phyloP scores from a whole-genome alignment of 2,329 filamentous ascomycete genomes.

The Neofusicoccum parvum region DNA sequence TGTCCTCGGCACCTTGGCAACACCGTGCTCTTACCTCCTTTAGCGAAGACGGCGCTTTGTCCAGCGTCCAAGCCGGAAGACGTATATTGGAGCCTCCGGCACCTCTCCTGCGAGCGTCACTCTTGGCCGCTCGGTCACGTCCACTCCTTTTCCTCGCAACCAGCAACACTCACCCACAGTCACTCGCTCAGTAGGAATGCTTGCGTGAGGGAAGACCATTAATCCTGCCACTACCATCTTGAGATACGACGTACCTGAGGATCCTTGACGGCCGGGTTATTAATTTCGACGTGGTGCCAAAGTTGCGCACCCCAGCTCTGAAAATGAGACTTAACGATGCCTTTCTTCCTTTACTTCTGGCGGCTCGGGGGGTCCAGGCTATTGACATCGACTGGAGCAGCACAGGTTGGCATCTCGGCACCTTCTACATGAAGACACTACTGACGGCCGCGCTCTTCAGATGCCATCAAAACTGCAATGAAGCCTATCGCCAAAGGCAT shows the following conservation, averaged over 20 bases:
- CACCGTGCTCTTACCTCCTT: conserved; percentile 18
- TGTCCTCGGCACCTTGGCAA: conserved; percentile 14
- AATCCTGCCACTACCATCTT: not conserved
- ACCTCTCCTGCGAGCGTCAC: not conserved
- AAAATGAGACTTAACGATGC: not conserved
- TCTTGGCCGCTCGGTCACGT: not conserved
- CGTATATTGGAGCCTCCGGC: conserved; percentile 5
- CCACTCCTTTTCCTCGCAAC: not conserved
- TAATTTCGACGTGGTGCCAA: too few relatives aligned
- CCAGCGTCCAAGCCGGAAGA: not conserved
- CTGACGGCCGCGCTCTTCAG: conserved; percentile 39
- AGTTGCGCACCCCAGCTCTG: not conserved
- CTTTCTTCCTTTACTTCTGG: not conserved
- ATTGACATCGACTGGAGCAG: conserved; percentile 8
- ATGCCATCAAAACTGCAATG: conserved; percentile 63
- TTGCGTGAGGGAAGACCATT: not conserved
- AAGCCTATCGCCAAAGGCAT: conserved; percentile 47
- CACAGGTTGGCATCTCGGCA: not conserved
- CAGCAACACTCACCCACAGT: not conserved
- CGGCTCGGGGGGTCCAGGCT: not conserved
- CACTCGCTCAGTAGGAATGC: not conserved
- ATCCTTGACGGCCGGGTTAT: too few relatives aligned
- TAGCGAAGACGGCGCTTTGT: conserved; percentile 10
- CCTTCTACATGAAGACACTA: too few relatives aligned
- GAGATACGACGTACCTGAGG: too few relatives aligned